These are phyloP conservation scores for Chamaenerion angustifolium DNA, from an alignment of 345 rosid species.

Conservation along the genomic window DNA sequence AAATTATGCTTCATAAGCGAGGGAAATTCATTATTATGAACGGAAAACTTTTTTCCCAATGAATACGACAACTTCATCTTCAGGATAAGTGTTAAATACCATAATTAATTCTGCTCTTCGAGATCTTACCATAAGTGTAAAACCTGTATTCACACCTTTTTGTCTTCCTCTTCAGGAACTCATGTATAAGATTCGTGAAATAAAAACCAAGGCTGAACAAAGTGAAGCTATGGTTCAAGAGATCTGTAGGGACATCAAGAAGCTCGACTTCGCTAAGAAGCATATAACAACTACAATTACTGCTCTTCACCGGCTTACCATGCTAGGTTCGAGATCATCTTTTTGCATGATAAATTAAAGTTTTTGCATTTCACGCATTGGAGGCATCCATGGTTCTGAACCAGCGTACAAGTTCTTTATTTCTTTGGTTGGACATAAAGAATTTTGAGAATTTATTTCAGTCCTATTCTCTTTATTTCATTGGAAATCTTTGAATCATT, in stretches of 20 bases:
- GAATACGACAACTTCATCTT: too few species aligned
- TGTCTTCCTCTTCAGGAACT: slow-evolving; percentile 52
- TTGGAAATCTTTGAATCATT: too few species aligned
- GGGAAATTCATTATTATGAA: too few species aligned
- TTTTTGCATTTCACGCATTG: slow-evolving; percentile 6
- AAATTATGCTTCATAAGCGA: not conserved
- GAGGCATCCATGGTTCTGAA: too few species aligned
- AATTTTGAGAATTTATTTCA: too few species aligned
- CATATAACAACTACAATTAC: slow-evolving; percentile 95
- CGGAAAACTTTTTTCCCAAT: too few species aligned
- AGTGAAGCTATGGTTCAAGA: slow-evolving; percentile 99
- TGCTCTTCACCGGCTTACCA: slow-evolving; percentile 98
- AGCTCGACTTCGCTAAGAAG: slow-evolving; percentile 97
- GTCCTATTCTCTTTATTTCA: too few species aligned
- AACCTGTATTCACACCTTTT: slow-evolving; percentile 4
- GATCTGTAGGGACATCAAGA: slow-evolving; percentile 96
- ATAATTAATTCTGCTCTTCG: not conserved
- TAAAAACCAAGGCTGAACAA: slow-evolving; percentile 96
- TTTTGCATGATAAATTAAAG: not conserved
- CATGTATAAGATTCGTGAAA: slow-evolving; percentile 81
- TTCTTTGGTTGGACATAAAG: too few species aligned
- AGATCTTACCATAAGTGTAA: too few species aligned
- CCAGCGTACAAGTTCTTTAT: too few species aligned
- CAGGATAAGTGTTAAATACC: not conserved
- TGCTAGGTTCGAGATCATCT: slow-evolving; percentile 57